A percentile compares a stretch with the other conserved stretches of the same genome.
Conservation (phyloP, 768 basidiomycete genomes). For the Calocera cornea region DNA sequence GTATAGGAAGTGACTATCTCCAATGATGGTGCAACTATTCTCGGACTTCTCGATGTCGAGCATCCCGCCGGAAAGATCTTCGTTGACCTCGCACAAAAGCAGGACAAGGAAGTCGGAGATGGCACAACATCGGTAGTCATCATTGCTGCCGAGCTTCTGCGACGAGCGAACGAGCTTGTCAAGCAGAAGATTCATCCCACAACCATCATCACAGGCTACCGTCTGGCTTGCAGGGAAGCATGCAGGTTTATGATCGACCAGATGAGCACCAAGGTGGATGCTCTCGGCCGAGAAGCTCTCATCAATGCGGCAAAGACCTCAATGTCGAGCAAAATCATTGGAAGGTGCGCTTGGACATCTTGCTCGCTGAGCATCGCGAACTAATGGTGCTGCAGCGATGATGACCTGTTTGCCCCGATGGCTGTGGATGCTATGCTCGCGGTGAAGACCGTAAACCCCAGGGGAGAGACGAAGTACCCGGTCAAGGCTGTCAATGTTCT, state of each 20-base stretch:
- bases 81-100: conserved; percentile 95
- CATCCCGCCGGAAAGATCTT: conserved; percentile 96
- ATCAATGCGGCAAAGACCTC: conserved; percentile 95
- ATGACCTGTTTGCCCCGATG: conserved; percentile 95
- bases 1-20: conserved; percentile 94
- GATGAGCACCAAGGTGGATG: conserved; percentile 84
- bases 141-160: conserved; percentile 90
- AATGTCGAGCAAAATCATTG: conserved; percentile 98
- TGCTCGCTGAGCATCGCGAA: conserved; percentile 7
- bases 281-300: conserved; percentile 80
- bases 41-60: conserved; percentile 82
- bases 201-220: conserved; percentile 96
- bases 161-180: conserved; percentile 93
- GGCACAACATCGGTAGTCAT: conserved; percentile 98
- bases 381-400: conserved; percentile 47
- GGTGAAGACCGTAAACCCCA: conserved; percentile 82
- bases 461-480: conserved; percentile 95
- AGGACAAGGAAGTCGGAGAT: conserved; percentile 98
- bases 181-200: conserved; percentile 98
- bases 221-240: conserved; percentile 92
- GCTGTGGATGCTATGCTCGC: conserved; percentile 98
- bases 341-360: conserved; percentile 49
- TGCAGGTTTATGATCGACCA: conserved; percentile 98
- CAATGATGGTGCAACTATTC: conserved; percentile 98
- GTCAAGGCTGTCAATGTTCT: conserved; percentile 98